Evolutionary conservation across 495 filamentous ascomycete species (phyloP).

Genomic region (Trichocladium uniseriatum): DNA sequence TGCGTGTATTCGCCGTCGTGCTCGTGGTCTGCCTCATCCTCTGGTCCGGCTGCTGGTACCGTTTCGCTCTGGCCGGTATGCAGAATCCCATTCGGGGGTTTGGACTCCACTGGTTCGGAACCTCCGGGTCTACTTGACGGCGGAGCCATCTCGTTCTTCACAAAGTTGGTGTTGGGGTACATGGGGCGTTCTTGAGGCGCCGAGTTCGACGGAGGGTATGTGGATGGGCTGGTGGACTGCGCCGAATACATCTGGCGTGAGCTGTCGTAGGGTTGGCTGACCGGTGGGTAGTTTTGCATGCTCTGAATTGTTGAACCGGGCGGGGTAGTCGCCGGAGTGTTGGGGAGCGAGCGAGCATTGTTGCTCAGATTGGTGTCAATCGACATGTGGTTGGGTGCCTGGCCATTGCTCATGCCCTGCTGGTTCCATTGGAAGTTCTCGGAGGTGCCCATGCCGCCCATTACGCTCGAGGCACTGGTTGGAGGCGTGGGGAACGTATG

Average conservation of each 20-base stretch:
- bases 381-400: constrained; percentile 62
- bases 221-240: constrained; percentile 54
- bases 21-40: constrained; percentile 68
- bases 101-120: constrained; percentile 56
- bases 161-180: constrained; percentile 60
- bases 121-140: constrained; percentile 56
- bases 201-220: constrained; percentile 58
- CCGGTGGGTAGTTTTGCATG: constrained; percentile 66
- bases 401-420: constrained; percentile 56
- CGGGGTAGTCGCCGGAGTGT: constrained; percentile 84
- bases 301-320: constrained; percentile 67
- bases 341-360: constrained; percentile 81
- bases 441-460: constrained; percentile 64
- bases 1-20: constrained; percentile 77
- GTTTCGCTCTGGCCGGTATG: constrained; percentile 46
- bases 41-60: constrained; percentile 49
- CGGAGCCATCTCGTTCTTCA: constrained; percentile 89
- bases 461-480: constrained; percentile 81
- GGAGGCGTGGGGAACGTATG: constrained; percentile 93
- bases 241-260: constrained; percentile 76
- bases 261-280: constrained; percentile 63
- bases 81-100: constrained; percentile 54
- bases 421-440: constrained; percentile 67
- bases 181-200: constrained; percentile 59
- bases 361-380: constrained; percentile 78